These are phyloP conservation scores for Alternaria infectoria DNA, from an alignment of 2,329 filamentous ascomycete species.

Conservation along the genomic window DNA sequence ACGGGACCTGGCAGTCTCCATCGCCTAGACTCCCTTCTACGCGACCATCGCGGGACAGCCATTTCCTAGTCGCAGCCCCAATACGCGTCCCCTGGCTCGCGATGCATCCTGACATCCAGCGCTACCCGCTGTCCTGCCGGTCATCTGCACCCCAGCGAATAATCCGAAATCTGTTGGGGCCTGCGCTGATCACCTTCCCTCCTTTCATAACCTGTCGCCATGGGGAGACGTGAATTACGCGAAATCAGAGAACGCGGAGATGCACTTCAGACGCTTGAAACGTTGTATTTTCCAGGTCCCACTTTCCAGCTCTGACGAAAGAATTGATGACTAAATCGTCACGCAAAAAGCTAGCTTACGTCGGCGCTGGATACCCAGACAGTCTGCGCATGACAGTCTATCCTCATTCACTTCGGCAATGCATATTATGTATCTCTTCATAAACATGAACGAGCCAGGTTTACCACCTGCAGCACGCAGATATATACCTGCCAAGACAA, in stretches of 20 bases:
- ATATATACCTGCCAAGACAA: constrained; percentile 24
- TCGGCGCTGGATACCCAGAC: constrained; percentile 22
- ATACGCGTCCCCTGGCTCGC: constrained; percentile 22
- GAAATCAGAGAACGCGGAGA: constrained; percentile 18
- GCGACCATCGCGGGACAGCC: constrained; percentile 20
- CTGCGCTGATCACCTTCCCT: constrained; percentile 33
- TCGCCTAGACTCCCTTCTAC: constrained; percentile 23
- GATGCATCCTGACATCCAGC: constrained; percentile 24
- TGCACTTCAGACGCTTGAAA: constrained; percentile 26
- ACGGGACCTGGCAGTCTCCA: constrained; percentile 33
- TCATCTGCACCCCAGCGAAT: constrained; percentile 38
- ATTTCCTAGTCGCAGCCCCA: constrained; percentile 19
- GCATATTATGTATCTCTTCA: constrained; percentile 35
- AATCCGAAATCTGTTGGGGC: constrained; percentile 29
- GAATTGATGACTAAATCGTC: constrained; percentile 18
- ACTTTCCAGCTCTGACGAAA: background rate
- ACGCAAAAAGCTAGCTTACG: constrained; percentile 37
- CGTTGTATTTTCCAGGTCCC: background rate
- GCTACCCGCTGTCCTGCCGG: constrained; percentile 39
- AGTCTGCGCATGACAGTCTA: constrained; percentile 33
- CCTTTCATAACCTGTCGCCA: constrained; percentile 24
- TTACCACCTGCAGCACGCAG: constrained; percentile 35
- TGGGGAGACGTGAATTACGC: constrained; percentile 37
- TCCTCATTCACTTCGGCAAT: constrained; percentile 36
- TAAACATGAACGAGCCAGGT: constrained; percentile 22